These are phyloP conservation scores for Globisporangium carolinianum DNA, from an alignment of 352 stramenopile species.

Conservation along the genomic window DNA sequence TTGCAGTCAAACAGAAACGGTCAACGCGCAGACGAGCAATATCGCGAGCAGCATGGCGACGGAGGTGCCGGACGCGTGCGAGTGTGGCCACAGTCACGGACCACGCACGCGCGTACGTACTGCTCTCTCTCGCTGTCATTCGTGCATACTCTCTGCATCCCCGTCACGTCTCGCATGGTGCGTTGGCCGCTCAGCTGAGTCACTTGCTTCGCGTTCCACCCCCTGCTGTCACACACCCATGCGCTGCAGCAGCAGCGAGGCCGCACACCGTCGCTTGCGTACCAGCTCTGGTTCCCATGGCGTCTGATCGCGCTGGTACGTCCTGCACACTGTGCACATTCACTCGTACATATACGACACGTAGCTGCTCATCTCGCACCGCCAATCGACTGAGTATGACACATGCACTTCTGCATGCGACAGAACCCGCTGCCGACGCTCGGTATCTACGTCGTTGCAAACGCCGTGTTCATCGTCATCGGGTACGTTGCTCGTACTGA, in stretches of 20 bases:
- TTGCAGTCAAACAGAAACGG: too few relatives aligned
- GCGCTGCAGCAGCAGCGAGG: background rate
- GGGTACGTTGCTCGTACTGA: conserved; percentile 18
- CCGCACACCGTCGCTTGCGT: conserved; percentile 26
- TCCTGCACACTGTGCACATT: too few relatives aligned
- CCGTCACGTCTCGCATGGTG: background rate
- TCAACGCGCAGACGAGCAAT: too few relatives aligned
- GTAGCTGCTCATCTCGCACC: background rate
- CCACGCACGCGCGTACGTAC: background rate
- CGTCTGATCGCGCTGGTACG: conserved; percentile 49
- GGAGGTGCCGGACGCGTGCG: conserved; percentile 16
- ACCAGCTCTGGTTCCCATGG: conserved; percentile 72
- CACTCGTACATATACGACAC: too few relatives aligned
- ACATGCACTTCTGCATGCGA: too few relatives aligned
- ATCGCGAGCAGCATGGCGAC: background rate
- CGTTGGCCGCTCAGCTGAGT: background rate
- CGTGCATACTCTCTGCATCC: background rate
- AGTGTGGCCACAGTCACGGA: conserved; percentile 28
- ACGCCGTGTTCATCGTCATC: conserved; percentile 52
- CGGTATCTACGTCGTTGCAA: conserved; percentile 39
- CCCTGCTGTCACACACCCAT: background rate
- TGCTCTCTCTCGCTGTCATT: background rate
- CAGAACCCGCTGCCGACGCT: conserved; percentile 60
- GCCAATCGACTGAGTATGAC: too few relatives aligned
- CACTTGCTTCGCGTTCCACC: background rate